Conservation (phyloP, 352 stramenopile genomes). For the Thraustochytrium sp. region DNA sequence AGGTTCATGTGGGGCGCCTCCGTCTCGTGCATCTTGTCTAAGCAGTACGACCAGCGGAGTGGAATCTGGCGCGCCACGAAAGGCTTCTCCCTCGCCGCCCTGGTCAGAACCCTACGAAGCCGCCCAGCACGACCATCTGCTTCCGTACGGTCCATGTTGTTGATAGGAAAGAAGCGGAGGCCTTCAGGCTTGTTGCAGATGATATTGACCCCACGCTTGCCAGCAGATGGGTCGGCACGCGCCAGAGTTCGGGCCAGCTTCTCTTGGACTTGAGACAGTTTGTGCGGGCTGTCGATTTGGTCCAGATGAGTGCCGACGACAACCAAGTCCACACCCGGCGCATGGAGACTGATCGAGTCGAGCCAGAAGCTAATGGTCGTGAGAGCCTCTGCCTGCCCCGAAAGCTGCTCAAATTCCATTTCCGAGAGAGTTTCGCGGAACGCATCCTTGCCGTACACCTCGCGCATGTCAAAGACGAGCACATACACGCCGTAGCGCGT, state of each 20-base stretch:
- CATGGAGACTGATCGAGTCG: no score
- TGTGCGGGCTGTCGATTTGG: no score
- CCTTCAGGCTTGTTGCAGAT: not conserved
- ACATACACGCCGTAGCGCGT: not conserved
- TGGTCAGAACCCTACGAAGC: not conserved
- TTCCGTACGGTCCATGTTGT: not conserved
- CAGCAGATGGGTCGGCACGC: no score
- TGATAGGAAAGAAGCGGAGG: not conserved
- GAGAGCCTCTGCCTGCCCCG: not conserved
- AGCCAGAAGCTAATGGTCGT: not conserved
- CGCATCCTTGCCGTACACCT: not conserved
- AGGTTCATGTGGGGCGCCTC: not conserved
- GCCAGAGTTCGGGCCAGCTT: no score
- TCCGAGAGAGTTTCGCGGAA: not conserved
- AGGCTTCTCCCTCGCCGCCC: no score
- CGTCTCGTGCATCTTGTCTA: not conserved
- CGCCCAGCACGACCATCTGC: not conserved
- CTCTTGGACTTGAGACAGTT: no score
- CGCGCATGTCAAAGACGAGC: conserved; percentile 22
- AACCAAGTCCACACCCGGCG: no score
- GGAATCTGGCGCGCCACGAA: not conserved
- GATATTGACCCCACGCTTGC: no score
- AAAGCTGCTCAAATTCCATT: not conserved
- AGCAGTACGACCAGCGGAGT: not conserved
- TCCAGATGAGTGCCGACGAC: no score